Base-by-base conservation (phyloP, 352 stramenopile genomes). In the Phytophthora aleatoria region DNA sequence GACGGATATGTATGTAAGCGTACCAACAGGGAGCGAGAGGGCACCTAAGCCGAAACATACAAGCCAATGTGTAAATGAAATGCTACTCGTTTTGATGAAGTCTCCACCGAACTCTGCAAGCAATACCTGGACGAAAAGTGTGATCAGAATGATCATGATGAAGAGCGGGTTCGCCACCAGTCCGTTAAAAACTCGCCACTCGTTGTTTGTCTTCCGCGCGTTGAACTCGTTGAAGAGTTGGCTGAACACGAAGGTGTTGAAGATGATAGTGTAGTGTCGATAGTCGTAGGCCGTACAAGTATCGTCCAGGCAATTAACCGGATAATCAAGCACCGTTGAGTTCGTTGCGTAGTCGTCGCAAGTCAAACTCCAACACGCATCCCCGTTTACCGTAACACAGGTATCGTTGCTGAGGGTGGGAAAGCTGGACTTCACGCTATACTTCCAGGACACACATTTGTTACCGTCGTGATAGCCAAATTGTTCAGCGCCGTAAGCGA, bases 171-270 rank as follows among this genome's bases (percentile, higher is more conserved):
- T 99, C 8, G 74, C 78, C 26, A 89, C 44, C 11, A 99, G 81
- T 36, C 95, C 95, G 4, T 67, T 76, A 74, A 99, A 98, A 16
- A 99, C 88, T 41, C 95, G 97, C 87, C 95, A 98, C 60, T 98
- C 85, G 69, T 98, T 97, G 72, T 97, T 94, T 58, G 98, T 98
- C 31, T 70, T 76, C 11, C 83, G 82, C 26, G 84, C 77, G 42
- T 94, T 94, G 68, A 94, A 91, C 55, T 94, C 86, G 65, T 94
- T 94, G 60, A 94, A 99, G 28, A 99, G 73, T 77, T 99, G 95
- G 28, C 87, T 90, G 62, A 99, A 98, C 6, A 99, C 97, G 71
- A 99, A 99, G 20, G 95, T 93, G 74, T 99, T 99, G 86, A 99
- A 99, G 68, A 99, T 87, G 49, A 99, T 79, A 4, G 96, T 99